phyloP scores from a whole-genome alignment of 768 basidiomycete species.

The Phylloporus sp. region DNA sequence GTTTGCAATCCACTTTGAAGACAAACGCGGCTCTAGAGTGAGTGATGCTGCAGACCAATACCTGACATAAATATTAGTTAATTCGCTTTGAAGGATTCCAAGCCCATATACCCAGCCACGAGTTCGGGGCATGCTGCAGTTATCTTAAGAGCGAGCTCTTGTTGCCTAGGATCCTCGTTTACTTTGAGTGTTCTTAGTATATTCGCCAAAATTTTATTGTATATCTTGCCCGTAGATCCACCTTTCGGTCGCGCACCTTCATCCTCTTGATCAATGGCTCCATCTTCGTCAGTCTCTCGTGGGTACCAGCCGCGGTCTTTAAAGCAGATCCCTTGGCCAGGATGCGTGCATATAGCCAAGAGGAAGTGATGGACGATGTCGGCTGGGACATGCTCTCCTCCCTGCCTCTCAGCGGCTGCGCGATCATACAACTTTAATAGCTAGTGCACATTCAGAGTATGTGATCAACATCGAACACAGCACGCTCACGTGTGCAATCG shows the following conservation, averaged over 20 bases:
- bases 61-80: conserved; percentile 36
- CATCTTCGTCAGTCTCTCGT: conserved; percentile 51
- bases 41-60: conserved; percentile 69
- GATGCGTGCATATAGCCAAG: conserved; percentile 75
- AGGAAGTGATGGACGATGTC: conserved; percentile 87
- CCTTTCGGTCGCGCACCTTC: conserved; percentile 31
- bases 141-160: conserved; percentile 79
- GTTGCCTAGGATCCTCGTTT: conserved; percentile 85
- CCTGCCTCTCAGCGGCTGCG: conserved; percentile 41
- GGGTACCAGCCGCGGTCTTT: conserved; percentile 89
- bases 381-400: conserved; percentile 58
- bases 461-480: not conserved
- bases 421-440: conserved; percentile 76
- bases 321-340: conserved; percentile 85
- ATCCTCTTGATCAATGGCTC: conserved; percentile 36
- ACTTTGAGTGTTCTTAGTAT: conserved; percentile 72
- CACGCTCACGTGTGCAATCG: conserved; percentile 54
- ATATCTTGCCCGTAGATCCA: conserved; percentile 42
- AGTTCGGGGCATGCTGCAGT: conserved; percentile 84
- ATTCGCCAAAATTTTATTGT: conserved; percentile 82
- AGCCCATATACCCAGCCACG: conserved; percentile 59
- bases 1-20: conserved; percentile 89
- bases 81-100: not conserved
- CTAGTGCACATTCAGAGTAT: conserved; percentile 31
- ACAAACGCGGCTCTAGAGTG: conserved; percentile 81